phyloP scores from a whole-genome alignment of 305 asterid species.

The Vinca major region DNA sequence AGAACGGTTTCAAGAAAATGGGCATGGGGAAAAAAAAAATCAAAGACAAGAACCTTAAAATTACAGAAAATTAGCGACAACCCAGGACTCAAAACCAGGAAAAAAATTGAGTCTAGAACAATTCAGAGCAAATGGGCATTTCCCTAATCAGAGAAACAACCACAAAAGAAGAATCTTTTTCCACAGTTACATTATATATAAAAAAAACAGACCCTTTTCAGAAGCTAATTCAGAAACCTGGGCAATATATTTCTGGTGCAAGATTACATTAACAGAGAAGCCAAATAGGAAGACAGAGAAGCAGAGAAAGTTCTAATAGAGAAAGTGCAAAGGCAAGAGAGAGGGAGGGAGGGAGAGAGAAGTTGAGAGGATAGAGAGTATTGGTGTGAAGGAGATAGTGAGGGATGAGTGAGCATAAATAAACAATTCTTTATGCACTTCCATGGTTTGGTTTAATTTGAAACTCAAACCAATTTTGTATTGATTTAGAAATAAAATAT shows the following conservation, averaged over 20 bases:
- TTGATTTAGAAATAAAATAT: no score
- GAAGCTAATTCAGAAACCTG: constrained; percentile 13
- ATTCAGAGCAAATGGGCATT: constrained; percentile 30
- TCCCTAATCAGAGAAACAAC: constrained; percentile 8
- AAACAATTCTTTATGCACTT: constrained; percentile 32
- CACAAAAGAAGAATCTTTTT: constrained; percentile 20
- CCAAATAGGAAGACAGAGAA: constrained; percentile 9
- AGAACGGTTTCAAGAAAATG: constrained; percentile 28
- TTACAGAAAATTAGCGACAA: constrained; percentile 34
- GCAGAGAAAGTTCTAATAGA: constrained; percentile 15
- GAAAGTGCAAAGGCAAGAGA: constrained; percentile 8
- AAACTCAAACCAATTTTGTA: no score
- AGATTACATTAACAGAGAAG: constrained; percentile 9
- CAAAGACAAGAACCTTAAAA: constrained; percentile 15
- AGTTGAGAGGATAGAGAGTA: constrained; percentile 18
- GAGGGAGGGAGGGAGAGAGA: constrained; percentile 23
- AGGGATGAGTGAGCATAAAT: constrained; percentile 47
- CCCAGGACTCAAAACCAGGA: constrained; percentile 37
- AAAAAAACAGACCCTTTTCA: constrained; percentile 12
- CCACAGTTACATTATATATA: constrained; percentile 31
- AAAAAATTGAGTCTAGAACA: constrained; percentile 20
- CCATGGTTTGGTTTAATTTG: no score
- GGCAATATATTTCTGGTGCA: constrained; percentile 19
- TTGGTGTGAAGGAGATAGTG: constrained; percentile 36
- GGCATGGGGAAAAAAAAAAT: constrained; percentile 22